Conservation (phyloP, 768 basidiomycete genomes). For the Lentinula boryana region DNA sequence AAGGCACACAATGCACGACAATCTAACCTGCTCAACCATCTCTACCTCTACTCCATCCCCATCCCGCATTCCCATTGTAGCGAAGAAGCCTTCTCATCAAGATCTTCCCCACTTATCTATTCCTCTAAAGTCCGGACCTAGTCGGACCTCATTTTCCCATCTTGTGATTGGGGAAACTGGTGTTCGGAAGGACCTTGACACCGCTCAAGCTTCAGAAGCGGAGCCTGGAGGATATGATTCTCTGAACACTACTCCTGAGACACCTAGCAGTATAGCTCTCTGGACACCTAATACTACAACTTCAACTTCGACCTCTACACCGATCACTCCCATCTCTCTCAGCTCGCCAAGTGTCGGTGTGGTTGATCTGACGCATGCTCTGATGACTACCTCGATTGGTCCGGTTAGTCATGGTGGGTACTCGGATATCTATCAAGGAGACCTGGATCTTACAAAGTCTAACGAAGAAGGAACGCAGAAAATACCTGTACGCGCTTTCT, state of each 20-base stretch:
- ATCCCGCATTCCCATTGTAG: background rate
- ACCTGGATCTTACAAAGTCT: constrained; percentile 18
- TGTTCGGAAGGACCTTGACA: no score
- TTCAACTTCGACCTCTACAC: background rate
- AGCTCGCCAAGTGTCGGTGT: constrained; percentile 26
- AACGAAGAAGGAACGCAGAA: constrained; percentile 13
- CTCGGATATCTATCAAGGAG: constrained; percentile 42
- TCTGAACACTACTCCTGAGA: background rate
- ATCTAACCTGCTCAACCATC: background rate
- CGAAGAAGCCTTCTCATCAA: background rate
- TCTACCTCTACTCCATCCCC: background rate
- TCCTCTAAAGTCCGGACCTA: background rate
- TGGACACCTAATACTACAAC: background rate
- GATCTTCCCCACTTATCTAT: background rate
- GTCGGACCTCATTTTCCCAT: no score
- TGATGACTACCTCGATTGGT: constrained; percentile 18
- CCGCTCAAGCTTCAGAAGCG: background rate
- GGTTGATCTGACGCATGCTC: constrained; percentile 23
- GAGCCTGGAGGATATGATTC: background rate
- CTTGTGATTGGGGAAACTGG: background rate
- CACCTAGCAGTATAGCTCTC: background rate
- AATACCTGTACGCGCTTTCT: constrained; percentile 4
- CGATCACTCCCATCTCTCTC: constrained; percentile 19
- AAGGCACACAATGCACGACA: background rate
- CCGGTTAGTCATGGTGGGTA: constrained; percentile 42